Evolutionary conservation across 2,329 filamentous ascomycete genomes (phyloP).

Genomic region (Mycosphaerella sp.): DNA sequence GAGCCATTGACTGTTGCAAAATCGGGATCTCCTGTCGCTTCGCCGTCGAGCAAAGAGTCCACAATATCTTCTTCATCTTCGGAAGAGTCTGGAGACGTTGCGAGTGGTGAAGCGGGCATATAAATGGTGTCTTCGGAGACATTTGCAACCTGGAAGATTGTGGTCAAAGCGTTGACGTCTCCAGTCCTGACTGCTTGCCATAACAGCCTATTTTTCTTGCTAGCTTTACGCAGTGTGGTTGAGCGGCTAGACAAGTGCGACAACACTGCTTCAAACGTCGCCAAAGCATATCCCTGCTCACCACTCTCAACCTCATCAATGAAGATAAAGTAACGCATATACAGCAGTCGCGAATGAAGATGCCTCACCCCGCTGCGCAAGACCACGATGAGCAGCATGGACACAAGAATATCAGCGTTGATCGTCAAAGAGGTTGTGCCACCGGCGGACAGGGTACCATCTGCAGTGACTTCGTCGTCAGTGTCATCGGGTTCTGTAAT

Average conservation of each 20-base stretch:
- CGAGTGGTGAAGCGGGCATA: slow-evolving; percentile 18
- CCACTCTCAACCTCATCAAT: slow-evolving; percentile 96
- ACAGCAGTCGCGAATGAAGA: slow-evolving; percentile 80
- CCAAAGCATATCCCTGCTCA: slow-evolving; percentile 91
- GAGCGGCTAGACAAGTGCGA: slow-evolving; percentile 82
- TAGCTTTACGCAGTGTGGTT: slow-evolving; percentile 71
- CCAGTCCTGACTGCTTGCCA: slow-evolving; percentile 84
- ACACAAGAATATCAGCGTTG: slow-evolving; percentile 89
- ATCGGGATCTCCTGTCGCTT: slow-evolving; percentile 9
- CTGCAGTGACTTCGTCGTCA: slow-evolving; percentile 24
- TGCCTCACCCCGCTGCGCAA: slow-evolving; percentile 84
- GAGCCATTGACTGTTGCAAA: slow-evolving; percentile 38
- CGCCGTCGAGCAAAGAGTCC: slow-evolving; percentile 5
- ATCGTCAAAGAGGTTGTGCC: slow-evolving; percentile 53
- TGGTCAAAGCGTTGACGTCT: slow-evolving; percentile 65
- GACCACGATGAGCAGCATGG: slow-evolving; percentile 81
- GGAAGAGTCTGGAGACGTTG: slow-evolving; percentile 17
- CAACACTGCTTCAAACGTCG: slow-evolving; percentile 90
- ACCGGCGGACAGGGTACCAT: slow-evolving; percentile 36
- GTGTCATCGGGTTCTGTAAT: slow-evolving; percentile 52
- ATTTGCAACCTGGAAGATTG: slow-evolving; percentile 63
- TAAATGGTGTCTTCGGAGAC: slow-evolving; percentile 14
- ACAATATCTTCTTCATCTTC: slow-evolving; percentile 19
- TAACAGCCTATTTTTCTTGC: slow-evolving; percentile 73
- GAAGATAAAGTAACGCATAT: slow-evolving; percentile 96